Conservation (phyloP, 2,329 filamentous ascomycete species). For the Drechmeria coniospora region DNA sequence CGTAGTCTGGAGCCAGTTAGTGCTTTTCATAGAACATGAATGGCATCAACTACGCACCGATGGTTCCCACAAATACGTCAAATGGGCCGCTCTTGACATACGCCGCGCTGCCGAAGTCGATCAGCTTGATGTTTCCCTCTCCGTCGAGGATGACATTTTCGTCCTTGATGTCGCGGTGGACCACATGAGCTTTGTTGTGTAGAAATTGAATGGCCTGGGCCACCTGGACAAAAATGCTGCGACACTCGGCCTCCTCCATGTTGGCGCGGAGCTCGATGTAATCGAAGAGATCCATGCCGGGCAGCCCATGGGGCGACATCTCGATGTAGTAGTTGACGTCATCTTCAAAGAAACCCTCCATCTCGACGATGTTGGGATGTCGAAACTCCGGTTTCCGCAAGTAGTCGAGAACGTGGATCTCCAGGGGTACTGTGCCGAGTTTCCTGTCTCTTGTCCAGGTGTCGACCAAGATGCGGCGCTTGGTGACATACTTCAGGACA, state of each 20-base stretch:
- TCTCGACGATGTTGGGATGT: constrained; percentile 57
- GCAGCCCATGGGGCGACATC: constrained; percentile 87
- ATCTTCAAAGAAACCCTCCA: constrained; percentile 63
- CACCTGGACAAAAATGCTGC: constrained; percentile 91
- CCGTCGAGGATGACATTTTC: constrained; percentile 95
- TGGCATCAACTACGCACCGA: constrained; percentile 52
- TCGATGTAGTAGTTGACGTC: constrained; percentile 96
- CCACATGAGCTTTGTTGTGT: constrained; percentile 78
- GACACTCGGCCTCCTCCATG: constrained; percentile 89
- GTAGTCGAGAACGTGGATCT: constrained; percentile 94
- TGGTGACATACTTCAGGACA: constrained; percentile 95
- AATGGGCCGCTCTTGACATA: constrained; percentile 98
- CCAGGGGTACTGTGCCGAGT: constrained; percentile 84
- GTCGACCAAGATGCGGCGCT: constrained; percentile 88
- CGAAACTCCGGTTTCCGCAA: constrained; percentile 57
- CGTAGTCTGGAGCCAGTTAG: constrained; percentile 57
- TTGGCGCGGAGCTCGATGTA: constrained; percentile 94
- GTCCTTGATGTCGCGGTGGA: constrained; percentile 97
- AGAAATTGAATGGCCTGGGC: constrained; percentile 80
- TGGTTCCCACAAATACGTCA: constrained; percentile 96
- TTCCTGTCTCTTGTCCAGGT: constrained; percentile 93
- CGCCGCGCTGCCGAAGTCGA: constrained; percentile 94
- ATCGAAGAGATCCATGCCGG: constrained; percentile 97
- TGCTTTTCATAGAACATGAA: background rate
- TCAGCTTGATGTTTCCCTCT: constrained; percentile 88